A percentile compares a stretch with the other conserved stretches of the same genome.
Conservation (phyloP, 257 asterid species). For the Solanum gandarillasii region DNA sequence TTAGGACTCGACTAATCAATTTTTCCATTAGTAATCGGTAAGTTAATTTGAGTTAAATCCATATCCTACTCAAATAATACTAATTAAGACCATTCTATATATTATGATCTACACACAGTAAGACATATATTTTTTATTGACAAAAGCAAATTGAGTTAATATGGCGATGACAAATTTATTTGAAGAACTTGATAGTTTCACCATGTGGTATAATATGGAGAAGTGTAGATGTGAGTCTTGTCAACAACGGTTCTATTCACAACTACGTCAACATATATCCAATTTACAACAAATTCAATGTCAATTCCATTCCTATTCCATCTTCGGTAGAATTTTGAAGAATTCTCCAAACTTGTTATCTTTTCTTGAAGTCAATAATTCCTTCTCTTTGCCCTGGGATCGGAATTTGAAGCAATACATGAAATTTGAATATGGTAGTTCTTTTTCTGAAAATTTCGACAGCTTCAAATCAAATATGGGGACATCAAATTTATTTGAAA, state of each 20-base stretch:
- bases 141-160: too few relatives aligned
- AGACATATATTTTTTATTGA: neutral
- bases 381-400: rapidly evolving
- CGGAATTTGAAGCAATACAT: neutral
- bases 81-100: neutral
- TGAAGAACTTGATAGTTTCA: neutral
- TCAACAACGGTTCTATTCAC: neutral
- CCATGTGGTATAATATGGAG: neutral
- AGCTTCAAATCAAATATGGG: neutral
- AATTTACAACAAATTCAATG: neutral
- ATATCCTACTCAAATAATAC: neutral
- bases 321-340: too few relatives aligned
- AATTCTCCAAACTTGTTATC: too few relatives aligned
- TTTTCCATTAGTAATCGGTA: neutral
- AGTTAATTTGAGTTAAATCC: neutral
- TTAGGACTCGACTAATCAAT: neutral
- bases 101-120: neutral
- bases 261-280: neutral
- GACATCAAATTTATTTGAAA: rapidly evolving
- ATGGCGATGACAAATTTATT: neutral
- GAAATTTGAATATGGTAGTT: neutral
- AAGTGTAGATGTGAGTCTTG: neutral
- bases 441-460: neutral
- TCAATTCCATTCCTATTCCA: too few relatives aligned
- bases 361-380: too few relatives aligned